phyloP scores from a whole-genome alignment of 1,284 basidiomycete genomes.

The Violaceomyces palustris region DNA sequence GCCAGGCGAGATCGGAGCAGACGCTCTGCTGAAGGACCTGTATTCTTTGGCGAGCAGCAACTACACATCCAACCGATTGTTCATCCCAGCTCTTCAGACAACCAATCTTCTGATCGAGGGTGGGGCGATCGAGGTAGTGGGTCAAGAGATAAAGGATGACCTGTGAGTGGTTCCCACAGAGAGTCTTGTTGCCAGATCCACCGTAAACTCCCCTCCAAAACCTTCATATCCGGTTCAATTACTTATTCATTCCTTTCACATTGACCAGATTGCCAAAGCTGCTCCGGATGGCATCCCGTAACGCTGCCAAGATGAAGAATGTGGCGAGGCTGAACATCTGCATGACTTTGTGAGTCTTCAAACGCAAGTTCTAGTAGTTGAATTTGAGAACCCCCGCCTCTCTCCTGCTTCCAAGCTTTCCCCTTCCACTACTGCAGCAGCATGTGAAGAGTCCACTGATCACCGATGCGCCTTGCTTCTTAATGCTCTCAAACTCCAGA shows the following conservation, averaged over 20 bases:
- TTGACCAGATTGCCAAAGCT: not conserved
- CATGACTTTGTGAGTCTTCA: too few species aligned
- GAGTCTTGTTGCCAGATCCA: not conserved
- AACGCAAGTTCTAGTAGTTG: not conserved
- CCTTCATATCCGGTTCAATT: too few species aligned
- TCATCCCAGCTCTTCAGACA: slow-evolving; percentile 25
- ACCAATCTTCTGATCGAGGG: slow-evolving; percentile 31
- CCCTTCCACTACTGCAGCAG: not conserved
- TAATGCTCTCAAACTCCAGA: not conserved
- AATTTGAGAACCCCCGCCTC: not conserved
- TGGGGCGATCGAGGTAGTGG: slow-evolving; percentile 3
- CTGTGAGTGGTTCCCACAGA: not conserved
- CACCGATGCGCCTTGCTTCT: not conserved
- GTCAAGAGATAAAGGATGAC: not conserved
- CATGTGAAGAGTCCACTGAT: not conserved
- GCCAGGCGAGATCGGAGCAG: not conserved
- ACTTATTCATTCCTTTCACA: too few species aligned
- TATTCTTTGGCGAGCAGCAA: slow-evolving; percentile 7
- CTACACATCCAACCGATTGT: slow-evolving; percentile 30
- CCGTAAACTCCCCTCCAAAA: not conserved
- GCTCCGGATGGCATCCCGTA: slow-evolving; percentile 8
- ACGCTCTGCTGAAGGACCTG: slow-evolving; percentile 9
- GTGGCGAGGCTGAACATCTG: slow-evolving; percentile 5
- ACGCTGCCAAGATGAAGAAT: slow-evolving; percentile 7
- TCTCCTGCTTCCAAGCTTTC: too few species aligned